Evolutionary conservation across 2,329 filamentous ascomycete genomes (phyloP), one percentile per base, ranked within the genome.

Genomic region (Colletotrichum liriopes): DNA sequence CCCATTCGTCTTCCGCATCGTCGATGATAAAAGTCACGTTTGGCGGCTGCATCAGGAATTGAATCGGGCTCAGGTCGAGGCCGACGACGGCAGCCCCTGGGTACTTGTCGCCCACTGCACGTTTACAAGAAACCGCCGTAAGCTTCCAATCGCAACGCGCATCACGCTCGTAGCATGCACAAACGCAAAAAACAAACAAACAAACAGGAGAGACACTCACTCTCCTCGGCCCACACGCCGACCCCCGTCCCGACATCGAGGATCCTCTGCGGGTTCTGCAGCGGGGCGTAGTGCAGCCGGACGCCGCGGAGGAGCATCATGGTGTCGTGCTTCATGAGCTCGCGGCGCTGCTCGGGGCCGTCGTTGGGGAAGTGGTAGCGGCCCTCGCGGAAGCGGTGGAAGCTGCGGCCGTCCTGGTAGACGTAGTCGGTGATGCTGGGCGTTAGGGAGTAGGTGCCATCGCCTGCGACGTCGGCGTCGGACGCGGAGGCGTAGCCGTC

Each of bases 21-120:
- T 94, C 92, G 51, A 95, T 88, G 71, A 90, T 90, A 74, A 95
- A 95, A 73, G 90, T 89, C 16, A 94, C 91, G 73, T 95, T 95
- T 20, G 89, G 87, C 0, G 93, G 93, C 0, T 94, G 91, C 63
- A 88, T 84, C 4, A 82, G 82, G 1, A 91, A 90, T 77, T 93
- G 91, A 29, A 93, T 90, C 1, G 91, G 91, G 0, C 90, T 93
- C 3, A 93, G 84, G 76, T 93, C 92, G 11, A 89, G 92, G 41
- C 90, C 92, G 51, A 87, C 86, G 37, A 93, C 85, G 71, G 86
- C 81, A 9, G 91, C 83, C 2, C 85, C 77, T 18, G 91, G 91
- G 72, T 91, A 93, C 61, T 84, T 77, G 73, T 91, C 88, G 76
- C 89, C 90, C 83, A 94, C 78, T 74, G 89, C 88, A 64, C 90